Conservation (phyloP, 2,329 filamentous ascomycete species). For the Pseudocercospora fijiensis region DNA sequence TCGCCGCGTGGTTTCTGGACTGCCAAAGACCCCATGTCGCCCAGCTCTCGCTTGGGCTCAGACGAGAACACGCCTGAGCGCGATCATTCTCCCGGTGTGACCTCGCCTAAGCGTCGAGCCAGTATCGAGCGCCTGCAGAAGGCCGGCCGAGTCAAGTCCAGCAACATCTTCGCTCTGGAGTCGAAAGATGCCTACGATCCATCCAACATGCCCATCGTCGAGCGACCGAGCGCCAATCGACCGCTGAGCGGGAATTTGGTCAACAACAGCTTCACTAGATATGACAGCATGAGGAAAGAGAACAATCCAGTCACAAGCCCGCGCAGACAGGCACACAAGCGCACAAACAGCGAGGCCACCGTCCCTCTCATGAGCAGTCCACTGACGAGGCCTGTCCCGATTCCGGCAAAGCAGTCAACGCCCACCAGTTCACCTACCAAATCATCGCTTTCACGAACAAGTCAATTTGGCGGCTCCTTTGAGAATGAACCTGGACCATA, state of each 20-base stretch:
- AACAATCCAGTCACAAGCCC: conserved; percentile 39
- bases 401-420: conserved; percentile 57
- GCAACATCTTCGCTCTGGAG: conserved; percentile 92
- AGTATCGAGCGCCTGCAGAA: conserved; percentile 95
- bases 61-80: conserved; percentile 62
- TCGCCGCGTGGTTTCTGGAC: conserved; percentile 94
- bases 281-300: conserved; percentile 48
- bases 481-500: conserved; percentile 46
- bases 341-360: conserved; percentile 59
- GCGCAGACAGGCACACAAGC: conserved; percentile 38
- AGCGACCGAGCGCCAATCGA: conserved; percentile 69
- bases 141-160: conserved; percentile 94
- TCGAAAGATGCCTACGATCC: conserved; percentile 92
- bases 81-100: conserved; percentile 64
- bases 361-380: conserved; percentile 58
- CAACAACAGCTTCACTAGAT: conserved; percentile 66
- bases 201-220: conserved; percentile 69
- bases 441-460: conserved; percentile 73
- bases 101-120: conserved; percentile 64
- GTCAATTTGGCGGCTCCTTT: conserved; percentile 58
- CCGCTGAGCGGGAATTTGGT: conserved; percentile 62
- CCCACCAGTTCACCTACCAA: conserved; percentile 79
- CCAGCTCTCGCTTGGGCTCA: conserved; percentile 57
- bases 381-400: conserved; percentile 32
- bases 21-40: conserved; percentile 65